Evolutionary conservation across 768 basidiomycete genomes (phyloP), one percentile per base, ranked within the genome.

Genomic region (Cystofilobasidium macerans): DNA sequence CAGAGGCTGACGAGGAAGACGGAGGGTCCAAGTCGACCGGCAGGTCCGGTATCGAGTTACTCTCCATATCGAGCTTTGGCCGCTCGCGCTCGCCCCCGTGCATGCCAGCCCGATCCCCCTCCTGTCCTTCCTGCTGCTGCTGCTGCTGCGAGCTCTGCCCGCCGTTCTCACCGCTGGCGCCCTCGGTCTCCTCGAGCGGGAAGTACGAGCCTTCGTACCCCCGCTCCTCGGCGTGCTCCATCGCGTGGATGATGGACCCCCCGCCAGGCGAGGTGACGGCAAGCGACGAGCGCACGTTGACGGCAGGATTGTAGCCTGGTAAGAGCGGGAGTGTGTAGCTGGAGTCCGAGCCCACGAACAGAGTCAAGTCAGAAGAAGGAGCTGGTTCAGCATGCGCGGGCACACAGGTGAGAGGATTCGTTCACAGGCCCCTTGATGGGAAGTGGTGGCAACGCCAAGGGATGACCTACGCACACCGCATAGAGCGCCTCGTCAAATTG

Each of bases 401-500:
- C 61, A 38, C n/a, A n/a, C n/a, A n/a, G n/a, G n/a, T n/a, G n/a
- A n/a, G n/a, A n/a, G n/a, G n/a, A n/a, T n/a, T n/a, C n/a, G n/a
- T n/a, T n/a, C n/a, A n/a, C n/a, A n/a, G n/a, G n/a, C n/a, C n/a
- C n/a, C 13, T 33, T 28, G 3, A 4, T 9, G 11, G 1, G 3
- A 13, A 13, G 35, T 32, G 24, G 33, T 4, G 8, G 1, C 18
- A 16, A 51, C 0, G 22, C 7, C 11, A 16, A 35, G 43, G n/a
- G 9, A 13, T 33, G 3, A 24, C 20, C 11, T 6, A 64, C 65
- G 20, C 40, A 66, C 69, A 93, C 92, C 64, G 85, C 87, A 78
- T 95, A 95, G 68, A 94, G 76, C 0, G 91, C 92, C 77, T 97
- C 93, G 74, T 95, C 93, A 70, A 89, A 97, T 0, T 89, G 82